Base-by-base conservation (phyloP, 1,284 basidiomycete genomes). In the Chondrostereum purpureum region DNA sequence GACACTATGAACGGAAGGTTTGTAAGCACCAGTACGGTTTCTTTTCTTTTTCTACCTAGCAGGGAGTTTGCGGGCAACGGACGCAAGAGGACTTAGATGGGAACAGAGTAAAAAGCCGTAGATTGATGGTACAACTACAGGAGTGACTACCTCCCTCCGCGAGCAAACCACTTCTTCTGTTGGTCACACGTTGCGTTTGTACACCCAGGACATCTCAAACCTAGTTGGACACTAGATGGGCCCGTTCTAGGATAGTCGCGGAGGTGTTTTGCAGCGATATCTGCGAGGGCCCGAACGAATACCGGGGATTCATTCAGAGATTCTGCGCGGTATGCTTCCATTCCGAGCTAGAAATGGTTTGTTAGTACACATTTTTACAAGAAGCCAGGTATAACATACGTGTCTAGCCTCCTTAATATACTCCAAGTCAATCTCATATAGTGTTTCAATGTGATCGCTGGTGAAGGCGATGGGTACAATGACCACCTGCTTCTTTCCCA, bases 251-350 rank as follows among this genome's bases (percentile, higher is more conserved):
- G 62, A 52, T 78, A 82, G 39, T 82, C 77, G 43, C 72, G 73
- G 48, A 99, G 70, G 63, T 99, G 96, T 45, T 77, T 69, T n/a
- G 83, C 73, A 22, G 85, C 85, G 48, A 99, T 86, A 63, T 99
- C 95, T 2, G 96, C 95, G 20, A 99, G 73, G 2, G 94, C 94
- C n/a, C 91, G 84, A 53, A 96, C 86, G 66, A 99, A 99, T 44
- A 94, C 90, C 0, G 96, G 95, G n/a, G 92, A 94, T 52, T 88
- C 93, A 65, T 99, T 99, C 49, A 99, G 73, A n/a, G 93, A 95
- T 54, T 88, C 91, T 34, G 90, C 88, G n/a, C 96, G 83, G 48
- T 88, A 78, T 34, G 96, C 78, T 53, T 92, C 84, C 58, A 99
- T 85, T 21, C 96, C 95, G 53, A 86, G 85, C 91, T 96, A 58